Percentiles rank a stretch among this genome's conserved stretches.
phyloP scores from a whole-genome alignment of 805 yeast species.

The Suhomyces canberraensis region DNA sequence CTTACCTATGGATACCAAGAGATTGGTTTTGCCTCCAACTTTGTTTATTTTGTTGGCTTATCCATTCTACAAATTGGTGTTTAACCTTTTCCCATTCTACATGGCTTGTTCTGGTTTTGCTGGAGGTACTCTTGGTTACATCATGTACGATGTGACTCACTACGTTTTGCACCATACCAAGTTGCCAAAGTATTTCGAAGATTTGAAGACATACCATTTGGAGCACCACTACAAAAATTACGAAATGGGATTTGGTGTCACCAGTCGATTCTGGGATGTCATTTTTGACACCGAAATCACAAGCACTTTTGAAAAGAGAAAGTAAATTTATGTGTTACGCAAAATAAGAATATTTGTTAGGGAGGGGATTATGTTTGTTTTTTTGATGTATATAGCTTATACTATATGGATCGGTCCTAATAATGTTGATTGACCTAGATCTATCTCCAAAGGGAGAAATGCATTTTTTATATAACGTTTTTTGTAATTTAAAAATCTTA shows the following conservation, averaged over 20 bases:
- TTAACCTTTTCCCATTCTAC: slow-evolving; percentile 71
- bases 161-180: slow-evolving; percentile 86
- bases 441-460: too few species aligned
- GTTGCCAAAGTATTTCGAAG: slow-evolving; percentile 74
- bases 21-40: slow-evolving; percentile 97
- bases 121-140: slow-evolving; percentile 94
- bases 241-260: slow-evolving; percentile 95
- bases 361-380: neutral
- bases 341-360: neutral
- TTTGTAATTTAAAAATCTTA: too few species aligned
- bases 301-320: slow-evolving; percentile 44
- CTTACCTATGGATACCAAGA: slow-evolving; percentile 90
- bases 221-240: slow-evolving; percentile 98
- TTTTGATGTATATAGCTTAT: neutral
- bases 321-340: slow-evolving; percentile 9
- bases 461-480: too few species aligned
- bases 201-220: slow-evolving; percentile 83
- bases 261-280: slow-evolving; percentile 89
- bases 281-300: slow-evolving; percentile 81
- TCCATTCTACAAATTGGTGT: slow-evolving; percentile 82
- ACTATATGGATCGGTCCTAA: neutral
- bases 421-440: too few species aligned
- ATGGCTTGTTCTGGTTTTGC: slow-evolving; percentile 90
- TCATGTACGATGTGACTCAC: slow-evolving; percentile 90
- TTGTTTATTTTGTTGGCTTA: slow-evolving; percentile 65